These are phyloP conservation scores for Pseudogymnoascus sp. DNA, from an alignment of 2,329 filamentous ascomycete genomes.

Conservation along the genomic window DNA sequence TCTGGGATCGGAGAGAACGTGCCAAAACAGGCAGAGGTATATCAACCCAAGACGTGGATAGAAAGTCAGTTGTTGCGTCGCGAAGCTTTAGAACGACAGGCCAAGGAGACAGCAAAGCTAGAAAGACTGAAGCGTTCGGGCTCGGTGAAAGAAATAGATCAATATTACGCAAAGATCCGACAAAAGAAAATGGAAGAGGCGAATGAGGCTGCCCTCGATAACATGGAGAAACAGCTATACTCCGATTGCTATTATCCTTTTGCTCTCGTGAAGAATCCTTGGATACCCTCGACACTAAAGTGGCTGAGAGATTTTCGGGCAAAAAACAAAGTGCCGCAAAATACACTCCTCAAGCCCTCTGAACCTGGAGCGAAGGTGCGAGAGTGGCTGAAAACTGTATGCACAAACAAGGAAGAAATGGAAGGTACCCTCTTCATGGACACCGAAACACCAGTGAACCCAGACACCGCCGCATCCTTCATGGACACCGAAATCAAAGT, in stretches of 20 bases:
- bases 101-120: no score
- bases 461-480: not conserved
- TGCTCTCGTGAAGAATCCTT: no score
- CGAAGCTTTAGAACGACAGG: no score
- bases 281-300: no score
- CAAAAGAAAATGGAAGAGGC: no score
- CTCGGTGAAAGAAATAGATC: no score
- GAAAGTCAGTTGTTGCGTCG: not conserved
- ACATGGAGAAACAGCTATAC: no score
- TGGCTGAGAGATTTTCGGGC: not conserved
- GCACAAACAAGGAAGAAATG: not conserved
- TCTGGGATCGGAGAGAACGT: not conserved
- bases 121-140: no score
- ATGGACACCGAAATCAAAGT: not conserved
- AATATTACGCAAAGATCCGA: no score
- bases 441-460: not conserved
- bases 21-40: not conserved
- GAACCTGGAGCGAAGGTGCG: not conserved
- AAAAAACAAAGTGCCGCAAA: not conserved
- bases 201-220: no score
- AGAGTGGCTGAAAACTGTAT: not conserved
- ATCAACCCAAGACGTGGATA: not conserved
- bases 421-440: not conserved
- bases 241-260: no score
- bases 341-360: no score